Percentiles rank a stretch among this genome's conserved stretches.
These are phyloP conservation scores for Leucaena leucocephala DNA, from an alignment of 306 rosid genomes.

Conservation along the genomic window DNA sequence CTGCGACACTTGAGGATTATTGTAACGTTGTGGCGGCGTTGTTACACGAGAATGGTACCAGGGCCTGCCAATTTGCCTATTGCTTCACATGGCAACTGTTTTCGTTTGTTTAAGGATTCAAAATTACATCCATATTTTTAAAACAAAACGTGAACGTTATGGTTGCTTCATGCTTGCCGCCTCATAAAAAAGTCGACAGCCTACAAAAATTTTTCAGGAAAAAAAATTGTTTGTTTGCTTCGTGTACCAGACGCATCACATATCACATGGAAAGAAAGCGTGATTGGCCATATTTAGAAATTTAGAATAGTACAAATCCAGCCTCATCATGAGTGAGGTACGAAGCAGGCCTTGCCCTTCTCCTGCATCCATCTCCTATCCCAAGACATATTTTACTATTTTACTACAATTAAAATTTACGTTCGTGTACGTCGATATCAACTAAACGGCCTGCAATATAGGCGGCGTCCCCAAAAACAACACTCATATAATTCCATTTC, in stretches of 20 bases:
- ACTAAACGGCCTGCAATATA: slow-evolving; percentile 52
- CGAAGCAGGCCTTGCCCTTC: neutral
- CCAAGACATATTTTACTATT: too few relatives aligned
- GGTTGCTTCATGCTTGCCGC: neutral
- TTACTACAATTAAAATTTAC: neutral
- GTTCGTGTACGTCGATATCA: slow-evolving; percentile 44
- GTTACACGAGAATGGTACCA: neutral
- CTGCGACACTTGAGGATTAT: neutral
- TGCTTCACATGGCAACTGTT: neutral
- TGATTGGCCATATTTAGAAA: neutral
- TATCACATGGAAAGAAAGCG: neutral
- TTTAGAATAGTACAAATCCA: neutral
- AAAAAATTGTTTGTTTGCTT: neutral
- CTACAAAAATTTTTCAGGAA: neutral
- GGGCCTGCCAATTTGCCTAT: neutral
- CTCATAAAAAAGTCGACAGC: neutral
- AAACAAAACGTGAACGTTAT: neutral
- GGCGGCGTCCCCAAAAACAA: slow-evolving; percentile 24
- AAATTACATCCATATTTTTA: neutral
- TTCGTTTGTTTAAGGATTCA: neutral
- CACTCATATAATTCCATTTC: slow-evolving; percentile 3
- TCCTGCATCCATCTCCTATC: too few relatives aligned
- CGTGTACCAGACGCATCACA: neutral
- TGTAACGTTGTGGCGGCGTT: neutral
- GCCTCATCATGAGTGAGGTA: neutral